A percentile compares a stretch with the other conserved stretches of the same genome.
phyloP scores from a whole-genome alignment of 306 rosid genomes.

The Castanea mollissima region DNA sequence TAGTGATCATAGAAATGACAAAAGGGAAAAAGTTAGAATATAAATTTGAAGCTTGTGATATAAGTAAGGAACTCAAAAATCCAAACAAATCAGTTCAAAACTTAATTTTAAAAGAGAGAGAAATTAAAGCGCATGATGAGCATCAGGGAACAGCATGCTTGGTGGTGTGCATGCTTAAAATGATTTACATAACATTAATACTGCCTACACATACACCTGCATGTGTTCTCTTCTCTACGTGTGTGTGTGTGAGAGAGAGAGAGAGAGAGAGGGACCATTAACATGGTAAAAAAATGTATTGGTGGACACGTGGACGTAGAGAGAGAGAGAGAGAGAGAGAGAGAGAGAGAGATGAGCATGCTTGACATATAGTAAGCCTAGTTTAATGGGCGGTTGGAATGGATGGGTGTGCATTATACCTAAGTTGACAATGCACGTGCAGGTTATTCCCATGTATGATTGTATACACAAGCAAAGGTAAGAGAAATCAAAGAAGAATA shows the following conservation, averaged over 20 bases:
- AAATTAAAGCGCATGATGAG: background rate
- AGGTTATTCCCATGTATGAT: conserved; percentile 10
- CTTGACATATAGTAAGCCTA: conserved; percentile 17
- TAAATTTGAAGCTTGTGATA: background rate
- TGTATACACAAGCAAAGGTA: background rate
- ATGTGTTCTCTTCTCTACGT: background rate
- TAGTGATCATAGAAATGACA: conserved; percentile 1
- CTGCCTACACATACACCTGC: background rate
- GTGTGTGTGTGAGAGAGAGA: background rate
- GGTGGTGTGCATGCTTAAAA: background rate
- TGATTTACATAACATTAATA: background rate
- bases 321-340: conserved; percentile 2
- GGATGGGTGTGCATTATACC: conserved; percentile 24
- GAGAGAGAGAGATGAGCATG: conserved; percentile 17
- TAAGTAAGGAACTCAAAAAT: background rate
- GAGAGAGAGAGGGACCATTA: background rate
- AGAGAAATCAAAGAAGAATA: background rate
- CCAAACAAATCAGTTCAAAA: background rate
- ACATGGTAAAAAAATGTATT: too few species aligned
- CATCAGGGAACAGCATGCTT: background rate
- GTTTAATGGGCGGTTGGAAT: background rate
- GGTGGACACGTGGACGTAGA: too few species aligned
- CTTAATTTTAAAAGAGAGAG: background rate
- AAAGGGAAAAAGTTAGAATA: background rate
- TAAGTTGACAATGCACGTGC: conserved; percentile 81